A percentile compares a stretch with the other conserved stretches of the same genome.
Evolutionary conservation across 495 filamentous ascomycete genomes (phyloP).

Genomic region (Saxophila tyrrhenica): DNA sequence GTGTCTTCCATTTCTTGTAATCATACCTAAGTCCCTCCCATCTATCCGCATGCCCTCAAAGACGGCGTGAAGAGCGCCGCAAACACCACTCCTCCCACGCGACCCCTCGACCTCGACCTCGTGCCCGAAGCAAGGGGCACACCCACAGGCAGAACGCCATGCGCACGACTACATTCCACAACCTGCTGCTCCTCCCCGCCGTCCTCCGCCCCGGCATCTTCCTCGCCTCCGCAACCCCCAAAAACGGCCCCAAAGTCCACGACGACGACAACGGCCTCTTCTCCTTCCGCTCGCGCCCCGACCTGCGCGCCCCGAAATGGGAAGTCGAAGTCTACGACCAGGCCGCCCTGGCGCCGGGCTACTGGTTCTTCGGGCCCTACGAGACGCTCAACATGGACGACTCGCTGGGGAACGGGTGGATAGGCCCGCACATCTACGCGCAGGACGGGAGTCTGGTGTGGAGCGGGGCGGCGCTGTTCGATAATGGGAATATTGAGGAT

Average conservation of each 20-base stretch:
- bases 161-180: not conserved
- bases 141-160: too few relatives aligned
- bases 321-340: slow-evolving; percentile 2
- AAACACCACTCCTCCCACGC: too few relatives aligned
- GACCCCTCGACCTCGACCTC: too few relatives aligned
- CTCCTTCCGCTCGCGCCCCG: not conserved
- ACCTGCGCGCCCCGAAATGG: slow-evolving; percentile 4
- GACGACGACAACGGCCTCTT: not conserved
- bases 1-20: too few relatives aligned
- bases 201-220: not conserved
- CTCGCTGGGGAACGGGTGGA: not conserved
- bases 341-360: slow-evolving; percentile 1
- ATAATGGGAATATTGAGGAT: slow-evolving; percentile 2
- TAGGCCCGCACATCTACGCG: slow-evolving; percentile 4
- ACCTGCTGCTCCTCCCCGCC: not conserved
- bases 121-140: too few relatives aligned
- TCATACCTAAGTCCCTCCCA: too few relatives aligned
- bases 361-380: slow-evolving; percentile 5
- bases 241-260: not conserved
- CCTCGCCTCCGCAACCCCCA: not conserved
- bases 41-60: too few relatives aligned
- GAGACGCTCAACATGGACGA: slow-evolving; percentile 3
- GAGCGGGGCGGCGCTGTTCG: slow-evolving; percentile 1
- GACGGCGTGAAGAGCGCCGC: too few relatives aligned
- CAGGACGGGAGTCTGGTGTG: not conserved